Evolutionary conservation across 257 asterid genomes (phyloP).

Genomic region (Prunella vulgaris): DNA sequence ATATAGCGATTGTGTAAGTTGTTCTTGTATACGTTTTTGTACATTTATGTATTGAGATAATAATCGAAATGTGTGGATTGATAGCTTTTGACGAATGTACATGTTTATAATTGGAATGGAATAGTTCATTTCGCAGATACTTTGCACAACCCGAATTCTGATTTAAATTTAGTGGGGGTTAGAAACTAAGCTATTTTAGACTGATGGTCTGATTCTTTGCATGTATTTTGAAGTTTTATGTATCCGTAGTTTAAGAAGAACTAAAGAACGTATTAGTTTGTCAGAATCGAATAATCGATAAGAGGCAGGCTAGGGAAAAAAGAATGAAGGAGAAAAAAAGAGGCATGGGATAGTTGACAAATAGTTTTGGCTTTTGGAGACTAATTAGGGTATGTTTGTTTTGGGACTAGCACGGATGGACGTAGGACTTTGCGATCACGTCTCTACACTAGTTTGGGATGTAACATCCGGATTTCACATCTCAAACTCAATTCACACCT

Average conservation of each 20-base stretch:
- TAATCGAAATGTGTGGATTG: not conserved
- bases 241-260: not conserved
- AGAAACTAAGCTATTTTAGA: not conserved
- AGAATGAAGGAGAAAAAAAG: not conserved
- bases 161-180: not conserved
- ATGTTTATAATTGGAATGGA: conserved; percentile 1
- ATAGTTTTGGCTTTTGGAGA: not conserved
- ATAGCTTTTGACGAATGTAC: not conserved
- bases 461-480: too few species aligned
- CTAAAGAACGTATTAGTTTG: not conserved
- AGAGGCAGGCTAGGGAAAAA: not conserved
- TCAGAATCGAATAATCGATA: not conserved
- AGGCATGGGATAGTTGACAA: not conserved
- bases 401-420: too few species aligned
- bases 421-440: too few species aligned
- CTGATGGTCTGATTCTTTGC: not conserved
- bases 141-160: too few species aligned
- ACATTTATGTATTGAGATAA: not conserved
- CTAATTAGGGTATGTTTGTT: too few species aligned
- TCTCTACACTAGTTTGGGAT: too few species aligned
- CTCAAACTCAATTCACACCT: too few species aligned
- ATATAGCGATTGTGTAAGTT: conserved; percentile 28
- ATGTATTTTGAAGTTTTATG: not conserved
- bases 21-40: not conserved
- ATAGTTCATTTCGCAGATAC: not conserved